These are phyloP conservation scores for Megacollybia platyphylla DNA, from an alignment of 1,284 basidiomycete species.

Conservation along the genomic window DNA sequence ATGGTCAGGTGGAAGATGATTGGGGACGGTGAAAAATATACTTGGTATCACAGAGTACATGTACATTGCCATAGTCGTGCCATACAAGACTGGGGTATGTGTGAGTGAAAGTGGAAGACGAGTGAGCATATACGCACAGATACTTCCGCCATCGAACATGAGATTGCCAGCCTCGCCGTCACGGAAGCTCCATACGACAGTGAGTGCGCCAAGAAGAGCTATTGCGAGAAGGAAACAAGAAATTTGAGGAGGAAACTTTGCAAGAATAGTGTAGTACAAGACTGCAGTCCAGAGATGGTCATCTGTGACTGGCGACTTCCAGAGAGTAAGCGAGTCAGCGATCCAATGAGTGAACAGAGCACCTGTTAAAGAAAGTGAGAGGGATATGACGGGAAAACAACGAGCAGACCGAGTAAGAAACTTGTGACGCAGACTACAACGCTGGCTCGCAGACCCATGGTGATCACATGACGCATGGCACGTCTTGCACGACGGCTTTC, in stretches of 20 bases:
- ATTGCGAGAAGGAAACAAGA: slow-evolving; percentile 43
- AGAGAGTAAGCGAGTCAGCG: slow-evolving; percentile 71
- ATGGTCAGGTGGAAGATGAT: slow-evolving; percentile 1
- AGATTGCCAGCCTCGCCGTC: slow-evolving; percentile 69
- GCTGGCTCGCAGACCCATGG: slow-evolving; percentile 55
- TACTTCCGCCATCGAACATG: slow-evolving; percentile 80
- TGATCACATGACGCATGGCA: neutral
- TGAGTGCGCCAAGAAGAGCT: slow-evolving; percentile 43
- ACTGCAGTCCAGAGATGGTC: slow-evolving; percentile 70
- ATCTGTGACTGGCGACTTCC: slow-evolving; percentile 72
- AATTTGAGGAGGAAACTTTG: slow-evolving; percentile 43
- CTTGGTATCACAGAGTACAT: slow-evolving; percentile 62
- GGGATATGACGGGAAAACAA: neutral
- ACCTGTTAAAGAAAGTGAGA: slow-evolving; percentile 26
- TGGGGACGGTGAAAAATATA: slow-evolving; percentile 22
- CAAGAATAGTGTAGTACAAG: slow-evolving; percentile 63
- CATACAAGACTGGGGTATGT: slow-evolving; percentile 50
- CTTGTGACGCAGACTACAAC: slow-evolving; percentile 64
- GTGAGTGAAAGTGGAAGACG: neutral
- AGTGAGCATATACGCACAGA: slow-evolving; percentile 39
- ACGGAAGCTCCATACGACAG: slow-evolving; percentile 62
- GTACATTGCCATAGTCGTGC: slow-evolving; percentile 55
- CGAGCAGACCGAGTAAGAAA: slow-evolving; percentile 58
- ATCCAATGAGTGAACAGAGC: slow-evolving; percentile 79
- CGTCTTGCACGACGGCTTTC: neutral